Base-by-base conservation (phyloP, 805 yeast species). In the Grigorovia jiainica region DNA sequence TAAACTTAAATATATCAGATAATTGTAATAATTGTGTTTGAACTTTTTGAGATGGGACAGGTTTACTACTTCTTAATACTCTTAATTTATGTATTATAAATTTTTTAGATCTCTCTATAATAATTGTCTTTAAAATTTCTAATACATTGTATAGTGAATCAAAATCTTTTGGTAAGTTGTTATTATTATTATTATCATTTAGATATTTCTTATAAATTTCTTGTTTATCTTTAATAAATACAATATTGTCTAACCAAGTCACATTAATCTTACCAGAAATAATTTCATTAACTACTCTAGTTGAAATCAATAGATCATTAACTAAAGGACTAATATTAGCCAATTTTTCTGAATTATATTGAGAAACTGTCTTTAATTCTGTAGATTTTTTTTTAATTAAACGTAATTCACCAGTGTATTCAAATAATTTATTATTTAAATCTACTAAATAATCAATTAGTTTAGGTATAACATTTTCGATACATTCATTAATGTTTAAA, bases 61-160 rank as follows among this genome's bases (percentile, higher is more conserved):
- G 76, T 3, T 75, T 72, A n/a, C 67, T 69, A 27, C 58, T 60
- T 42, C 97, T 69, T 18, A 92, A 61, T n/a, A 60, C 54, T 48
- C 84, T 81, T 43, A 92, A 81, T 47, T 79, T 75, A 6, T 62
- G 50, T 2, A 86, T 76, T 24, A 87, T 62, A 54, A 65, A 81
- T 56, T 81, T 82, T 46, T 94, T 72, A 3, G 85, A 76, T 42
- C 95, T 70, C 56, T 89, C 96, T 2, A 85, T 60, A 1, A 85
- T 76, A 52, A 83, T 80, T 18, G 64, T 56, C 36, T 73, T 73
- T 41, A 87, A 60, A n/a, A 72, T 58, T 1, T 69, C 66, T n/a
- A 82, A 40, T 9, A 57, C 48, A 32, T 50, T 45, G 36, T 47
- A 35, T 30, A 54, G 30, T 16, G 43, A 35, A 0, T 52, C 50